These are phyloP conservation scores for Saccharomyces cerevisiae DNA, from an alignment of 805 yeast genomes.

Conservation along the genomic window DNA sequence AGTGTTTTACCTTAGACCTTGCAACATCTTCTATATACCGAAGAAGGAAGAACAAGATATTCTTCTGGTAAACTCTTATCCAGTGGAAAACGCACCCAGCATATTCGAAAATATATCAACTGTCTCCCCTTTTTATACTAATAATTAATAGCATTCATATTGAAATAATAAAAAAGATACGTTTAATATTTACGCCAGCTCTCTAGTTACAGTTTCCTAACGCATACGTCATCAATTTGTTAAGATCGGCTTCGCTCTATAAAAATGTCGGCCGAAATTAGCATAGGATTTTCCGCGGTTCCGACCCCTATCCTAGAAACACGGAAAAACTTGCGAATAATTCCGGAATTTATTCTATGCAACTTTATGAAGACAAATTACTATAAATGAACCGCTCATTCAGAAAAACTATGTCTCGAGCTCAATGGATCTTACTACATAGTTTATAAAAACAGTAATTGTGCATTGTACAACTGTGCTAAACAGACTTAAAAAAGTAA, in stretches of 20 bases:
- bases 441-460: background rate
- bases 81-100: too few species aligned
- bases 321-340: background rate
- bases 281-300: background rate
- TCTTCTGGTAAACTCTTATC: background rate
- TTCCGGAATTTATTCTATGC: background rate
- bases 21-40: background rate
- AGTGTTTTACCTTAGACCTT: background rate
- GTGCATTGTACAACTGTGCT: background rate
- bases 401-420: background rate
- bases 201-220: too few species aligned
- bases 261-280: too few species aligned
- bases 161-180: too few species aligned
- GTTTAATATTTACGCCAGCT: too few species aligned
- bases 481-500: too few species aligned
- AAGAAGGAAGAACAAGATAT: background rate
- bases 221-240: too few species aligned
- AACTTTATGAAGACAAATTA: background rate
- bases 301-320: too few species aligned
- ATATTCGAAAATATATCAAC: background rate
- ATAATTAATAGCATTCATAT: background rate
- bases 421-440: background rate
- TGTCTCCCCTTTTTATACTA: too few species aligned
- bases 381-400: background rate
- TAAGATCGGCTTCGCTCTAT: too few species aligned